These are phyloP conservation scores for Sistotremastrum suecicum DNA, from an alignment of 768 basidiomycete genomes.

Conservation along the genomic window DNA sequence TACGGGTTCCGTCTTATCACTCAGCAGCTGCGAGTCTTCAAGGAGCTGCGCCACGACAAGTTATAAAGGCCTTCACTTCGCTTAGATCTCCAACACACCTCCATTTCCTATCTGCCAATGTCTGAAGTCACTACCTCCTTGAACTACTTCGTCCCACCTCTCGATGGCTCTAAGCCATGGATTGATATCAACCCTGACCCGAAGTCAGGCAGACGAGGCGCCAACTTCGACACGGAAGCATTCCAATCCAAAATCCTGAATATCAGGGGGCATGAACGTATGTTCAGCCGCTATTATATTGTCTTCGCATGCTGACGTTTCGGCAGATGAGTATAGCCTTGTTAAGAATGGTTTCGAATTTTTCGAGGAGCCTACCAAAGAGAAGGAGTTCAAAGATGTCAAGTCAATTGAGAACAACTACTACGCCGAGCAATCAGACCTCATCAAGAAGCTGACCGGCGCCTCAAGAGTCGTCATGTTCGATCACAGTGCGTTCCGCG, in stretches of 20 bases:
- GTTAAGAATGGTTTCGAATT: conserved; percentile 9
- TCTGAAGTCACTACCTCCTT: conserved; percentile 1
- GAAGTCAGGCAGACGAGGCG: conserved; percentile 10
- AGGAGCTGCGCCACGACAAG: no score
- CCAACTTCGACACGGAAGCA: background rate
- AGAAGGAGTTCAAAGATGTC: conserved; percentile 34
- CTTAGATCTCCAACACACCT: no score
- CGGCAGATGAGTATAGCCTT: background rate
- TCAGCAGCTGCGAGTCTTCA: no score
- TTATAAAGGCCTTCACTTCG: no score
- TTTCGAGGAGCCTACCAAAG: conserved; percentile 23
- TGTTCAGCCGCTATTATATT: background rate
- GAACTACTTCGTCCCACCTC: conserved; percentile 24
- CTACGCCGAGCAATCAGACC: conserved; percentile 44
- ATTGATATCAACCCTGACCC: conserved; percentile 21
- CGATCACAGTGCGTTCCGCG: conserved; percentile 38
- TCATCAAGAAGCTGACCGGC: conserved; percentile 45
- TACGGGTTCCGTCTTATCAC: no score
- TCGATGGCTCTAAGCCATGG: conserved; percentile 27
- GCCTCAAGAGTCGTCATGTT: conserved; percentile 48
- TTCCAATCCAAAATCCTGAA: background rate
- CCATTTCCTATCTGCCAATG: no score
- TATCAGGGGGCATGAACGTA: background rate
- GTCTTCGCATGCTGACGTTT: background rate
- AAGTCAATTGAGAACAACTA: conserved; percentile 40